A percentile compares a stretch with the other conserved stretches of the same genome.
These are phyloP conservation scores for Lactarius trivialis DNA, from an alignment of 768 basidiomycete genomes.

Conservation along the genomic window DNA sequence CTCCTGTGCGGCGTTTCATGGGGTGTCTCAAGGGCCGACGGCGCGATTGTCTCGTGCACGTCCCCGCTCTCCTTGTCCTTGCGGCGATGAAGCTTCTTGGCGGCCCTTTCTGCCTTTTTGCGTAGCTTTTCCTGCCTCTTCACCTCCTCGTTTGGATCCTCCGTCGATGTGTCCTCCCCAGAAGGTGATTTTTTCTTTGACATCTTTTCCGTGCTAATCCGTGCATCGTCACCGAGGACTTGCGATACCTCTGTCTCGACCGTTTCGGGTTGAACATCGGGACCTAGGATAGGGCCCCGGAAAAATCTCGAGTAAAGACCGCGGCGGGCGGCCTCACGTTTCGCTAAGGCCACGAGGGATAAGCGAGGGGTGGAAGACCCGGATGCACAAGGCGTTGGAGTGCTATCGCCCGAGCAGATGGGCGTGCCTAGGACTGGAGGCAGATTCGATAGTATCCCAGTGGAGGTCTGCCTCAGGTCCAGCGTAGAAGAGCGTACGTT, in stretches of 20 bases:
- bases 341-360: slow-evolving; percentile 56
- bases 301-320: slow-evolving; percentile 78
- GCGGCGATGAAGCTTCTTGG: slow-evolving; percentile 15
- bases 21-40: not conserved
- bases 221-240: not conserved
- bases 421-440: slow-evolving; percentile 48
- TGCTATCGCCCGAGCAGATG: slow-evolving; percentile 34
- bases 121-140: slow-evolving; percentile 11
- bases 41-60: not conserved
- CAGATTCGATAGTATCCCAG: slow-evolving; percentile 71
- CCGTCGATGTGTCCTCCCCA: not conserved
- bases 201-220: not conserved
- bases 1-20: not conserved
- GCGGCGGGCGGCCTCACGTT: slow-evolving; percentile 69
- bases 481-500: slow-evolving; percentile 18
- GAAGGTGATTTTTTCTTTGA: slow-evolving; percentile 3
- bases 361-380: slow-evolving; percentile 32
- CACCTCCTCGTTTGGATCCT: slow-evolving; percentile 11
- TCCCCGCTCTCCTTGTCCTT: slow-evolving; percentile 2
- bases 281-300: slow-evolving; percentile 63
- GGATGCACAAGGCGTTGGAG: slow-evolving; percentile 36
- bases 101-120: slow-evolving; percentile 22
- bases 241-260: slow-evolving; percentile 6
- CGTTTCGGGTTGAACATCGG: slow-evolving; percentile 30
- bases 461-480: slow-evolving; percentile 52